Base-by-base conservation (phyloP, 129 eudicot species). In the Centrapalus pauciflorus region DNA sequence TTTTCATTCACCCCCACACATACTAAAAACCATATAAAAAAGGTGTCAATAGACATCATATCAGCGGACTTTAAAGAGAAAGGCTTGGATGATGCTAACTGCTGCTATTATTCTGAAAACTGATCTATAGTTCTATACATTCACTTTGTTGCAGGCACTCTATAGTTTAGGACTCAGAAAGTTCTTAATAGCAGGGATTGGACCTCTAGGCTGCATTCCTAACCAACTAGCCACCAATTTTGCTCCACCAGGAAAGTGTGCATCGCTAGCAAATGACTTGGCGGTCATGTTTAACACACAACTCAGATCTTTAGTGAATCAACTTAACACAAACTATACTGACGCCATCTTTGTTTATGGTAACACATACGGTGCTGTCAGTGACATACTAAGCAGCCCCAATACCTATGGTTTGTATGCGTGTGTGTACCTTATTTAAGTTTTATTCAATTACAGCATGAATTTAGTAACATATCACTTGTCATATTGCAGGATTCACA, bases 121-220 rank as follows among this genome's bases (percentile, higher is more conserved):
- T 71, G 68, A 71, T 45, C 25, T 58, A n/a, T n/a, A n/a, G n/a
- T n/a, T n/a, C n/a, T n/a, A 43, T 11, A n/a, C 8, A 19, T 49
- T 61, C 13, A 37, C 55, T 34, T 37, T 61, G 54, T 52, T 74
- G 26, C 67, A 90, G 97, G 84, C 79, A 45, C 89, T 90, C 20
- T 74, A 83, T 29, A 80, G 76, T 58, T 77, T 76, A 55, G 97
- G 95, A 19, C 62, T 86, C 28, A 75, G 83, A 57, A 84, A 83
- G 70, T 90, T 90, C 66, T 55, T 86, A 7, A 25, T 86, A 7
- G 97, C 72, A 17, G 97, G 91, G 11, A 62, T 90, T 3, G 92
- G 89, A 14, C 87, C 86, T 14, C 82, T 90, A 26, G 97, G 97
- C 11, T 90, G 97, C 83, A 81, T 80, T 33, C 97, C 97, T 0